A percentile compares a stretch with the other conserved stretches of the same genome.
phyloP scores from a whole-genome alignment of 202 grass and related monocot species.

The Setaria viridis region DNA sequence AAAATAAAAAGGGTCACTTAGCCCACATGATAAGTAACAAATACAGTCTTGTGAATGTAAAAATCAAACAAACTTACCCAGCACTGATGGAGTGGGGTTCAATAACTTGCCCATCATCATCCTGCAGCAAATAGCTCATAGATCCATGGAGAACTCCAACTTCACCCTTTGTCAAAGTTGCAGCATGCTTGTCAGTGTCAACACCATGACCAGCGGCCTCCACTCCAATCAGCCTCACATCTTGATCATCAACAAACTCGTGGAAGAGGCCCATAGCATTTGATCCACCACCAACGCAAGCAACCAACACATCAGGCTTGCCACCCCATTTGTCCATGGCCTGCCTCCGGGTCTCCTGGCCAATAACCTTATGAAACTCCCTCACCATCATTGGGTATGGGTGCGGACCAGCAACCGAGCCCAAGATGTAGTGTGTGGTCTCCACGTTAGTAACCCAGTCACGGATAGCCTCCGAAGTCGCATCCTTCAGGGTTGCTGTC shows the following conservation, averaged over 20 bases:
- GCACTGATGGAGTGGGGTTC: slow-evolving; percentile 99
- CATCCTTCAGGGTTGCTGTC: slow-evolving; percentile 94
- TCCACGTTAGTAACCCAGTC: slow-evolving; percentile 98
- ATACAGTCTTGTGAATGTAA: not conserved
- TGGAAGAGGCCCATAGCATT: slow-evolving; percentile 99
- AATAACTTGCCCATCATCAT: slow-evolving; percentile 95
- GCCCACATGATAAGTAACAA: not conserved
- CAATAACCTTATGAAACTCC: slow-evolving; percentile 94
- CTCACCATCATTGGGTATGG: slow-evolving; percentile 99
- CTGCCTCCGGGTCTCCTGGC: slow-evolving; percentile 87
- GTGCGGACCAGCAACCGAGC: slow-evolving; percentile 91
- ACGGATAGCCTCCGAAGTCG: slow-evolving; percentile 92
- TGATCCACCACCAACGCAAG: slow-evolving; percentile 92
- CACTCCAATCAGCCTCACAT: slow-evolving; percentile 85
- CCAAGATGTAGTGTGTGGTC: slow-evolving; percentile 94
- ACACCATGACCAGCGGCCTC: slow-evolving; percentile 93
- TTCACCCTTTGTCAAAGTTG: slow-evolving; percentile 90
- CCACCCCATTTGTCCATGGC: slow-evolving; percentile 94
- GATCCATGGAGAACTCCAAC: slow-evolving; percentile 96
- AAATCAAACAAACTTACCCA: slow-evolving; percentile 62
- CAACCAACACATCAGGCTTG: slow-evolving; percentile 88
- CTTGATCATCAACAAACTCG: slow-evolving; percentile 90
- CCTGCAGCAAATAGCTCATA: slow-evolving; percentile 93
- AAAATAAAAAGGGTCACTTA: slow-evolving; percentile 38
- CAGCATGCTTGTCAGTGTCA: slow-evolving; percentile 89